Base-by-base conservation (phyloP, 139 green algal genomes). In the Haematococcus lacustris region DNA sequence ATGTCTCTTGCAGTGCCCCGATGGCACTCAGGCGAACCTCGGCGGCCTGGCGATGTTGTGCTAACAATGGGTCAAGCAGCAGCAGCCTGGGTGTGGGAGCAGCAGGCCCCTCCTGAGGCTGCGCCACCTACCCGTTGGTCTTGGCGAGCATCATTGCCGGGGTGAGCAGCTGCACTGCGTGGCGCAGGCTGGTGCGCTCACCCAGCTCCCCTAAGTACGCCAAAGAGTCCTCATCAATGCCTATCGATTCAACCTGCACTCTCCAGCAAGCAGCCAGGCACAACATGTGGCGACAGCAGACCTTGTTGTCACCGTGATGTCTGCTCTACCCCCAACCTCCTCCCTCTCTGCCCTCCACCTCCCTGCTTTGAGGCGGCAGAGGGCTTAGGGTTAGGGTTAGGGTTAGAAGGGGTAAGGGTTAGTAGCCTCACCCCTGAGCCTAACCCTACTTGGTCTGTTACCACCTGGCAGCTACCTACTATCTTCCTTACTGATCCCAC, bases 101-200 rank as follows among this genome's bases (percentile, higher is more conserved):
- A 97, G 93, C 61, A 92, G 82, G 0, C 78, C 87, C 75, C 93
- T 83, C 23, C 66, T 34, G 64, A 99, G 78, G 3, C 78, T 90
- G 2, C 93, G 95, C 34, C 78, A 57, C n/a, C n/a, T n/a, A n/a
- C 43, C 91, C 92, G 76, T 91, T 93, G 33, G 86, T 90, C 13
- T 78, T 76, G 28, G 89, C 86, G 33, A 96, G 73, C 74, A 98
- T 87, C 71, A 78, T 72, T 2, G 89, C 87, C 0, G 96, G 96
- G 39, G 92, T 97, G 7, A 99, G 83, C 71, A 99, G 90, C 87
- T 97, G 93, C 63, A 93, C 83, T 0, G 80, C 87, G 74, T 95
- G 85, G 25, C 68, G 37, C 67, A 99, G 79, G 5, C 79, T 91
- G 3, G 94, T 96, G 38, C 79, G 63, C 73, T 97, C 93, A 0